These are phyloP conservation scores for Penicillium cosmopolitanum DNA, from an alignment of 495 filamentous ascomycete species.

Conservation along the genomic window DNA sequence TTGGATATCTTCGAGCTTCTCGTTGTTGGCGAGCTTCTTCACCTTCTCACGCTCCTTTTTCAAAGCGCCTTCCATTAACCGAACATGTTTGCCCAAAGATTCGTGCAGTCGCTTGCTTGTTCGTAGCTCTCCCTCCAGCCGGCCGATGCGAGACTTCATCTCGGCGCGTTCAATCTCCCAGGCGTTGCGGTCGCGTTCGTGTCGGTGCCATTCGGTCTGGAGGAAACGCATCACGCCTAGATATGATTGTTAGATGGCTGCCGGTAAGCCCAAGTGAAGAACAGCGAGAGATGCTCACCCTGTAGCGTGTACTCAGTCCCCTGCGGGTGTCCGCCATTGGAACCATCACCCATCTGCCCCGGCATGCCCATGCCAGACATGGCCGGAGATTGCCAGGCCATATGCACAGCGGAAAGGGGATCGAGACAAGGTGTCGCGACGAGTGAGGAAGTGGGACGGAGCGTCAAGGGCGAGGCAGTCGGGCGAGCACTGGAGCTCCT, in stretches of 20 bases:
- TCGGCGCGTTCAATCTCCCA: conserved; percentile 99
- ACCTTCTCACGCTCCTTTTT: conserved; percentile 69
- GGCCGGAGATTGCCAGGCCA: conserved; percentile 67
- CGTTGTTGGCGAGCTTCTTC: conserved; percentile 49
- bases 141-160: conserved; percentile 98
- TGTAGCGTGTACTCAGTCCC: conserved; percentile 99
- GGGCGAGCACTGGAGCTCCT: conserved; percentile 15
- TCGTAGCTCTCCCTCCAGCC: conserved; percentile 84
- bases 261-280: background rate
- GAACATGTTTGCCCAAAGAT: conserved; percentile 83
- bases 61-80: conserved; percentile 86
- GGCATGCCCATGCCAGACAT: conserved; percentile 67
- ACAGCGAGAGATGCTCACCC: conserved; percentile 57
- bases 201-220: conserved; percentile 98
- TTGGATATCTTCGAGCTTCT: conserved; percentile 49
- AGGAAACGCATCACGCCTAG: conserved; percentile 98
- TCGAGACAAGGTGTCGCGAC: conserved; percentile 5
- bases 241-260: background rate
- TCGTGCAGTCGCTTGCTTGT: conserved; percentile 86
- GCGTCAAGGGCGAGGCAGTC: conserved; percentile 2
- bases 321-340: conserved; percentile 64
- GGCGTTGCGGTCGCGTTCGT: conserved; percentile 95
- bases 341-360: conserved; percentile 55
- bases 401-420: conserved; percentile 26
- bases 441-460: background rate